A percentile compares a stretch with the other conserved stretches of the same genome.
Evolutionary conservation across 306 rosid species (phyloP).

Genomic region (Glycine soja): DNA sequence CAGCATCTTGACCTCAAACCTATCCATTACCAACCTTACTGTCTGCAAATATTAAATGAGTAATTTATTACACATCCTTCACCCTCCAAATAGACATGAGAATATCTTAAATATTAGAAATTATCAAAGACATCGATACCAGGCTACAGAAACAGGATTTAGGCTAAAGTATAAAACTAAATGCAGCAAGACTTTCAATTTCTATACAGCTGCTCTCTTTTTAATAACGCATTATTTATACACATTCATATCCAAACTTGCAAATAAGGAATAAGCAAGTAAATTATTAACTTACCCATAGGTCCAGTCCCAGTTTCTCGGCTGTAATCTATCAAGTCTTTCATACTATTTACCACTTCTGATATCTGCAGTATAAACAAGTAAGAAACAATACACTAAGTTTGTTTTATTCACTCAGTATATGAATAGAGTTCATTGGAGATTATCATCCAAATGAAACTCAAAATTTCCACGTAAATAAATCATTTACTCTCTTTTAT

Average conservation of each 20-base stretch:
- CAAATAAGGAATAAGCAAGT: slow-evolving; percentile 29
- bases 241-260: slow-evolving; percentile 3
- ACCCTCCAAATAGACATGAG: slow-evolving; percentile 28
- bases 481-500: background rate
- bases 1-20: slow-evolving; percentile 23
- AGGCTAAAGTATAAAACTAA: slow-evolving; percentile 10
- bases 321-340: slow-evolving; percentile 98
- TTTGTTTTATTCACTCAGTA: slow-evolving; percentile 11
- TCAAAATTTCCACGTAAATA: background rate
- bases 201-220: background rate
- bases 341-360: slow-evolving; percentile 98
- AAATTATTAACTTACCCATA: slow-evolving; percentile 74
- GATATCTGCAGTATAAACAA: slow-evolving; percentile 76
- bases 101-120: slow-evolving; percentile 1
- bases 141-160: slow-evolving; percentile 2
- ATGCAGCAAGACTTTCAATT: slow-evolving; percentile 11
- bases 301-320: slow-evolving; percentile 89
- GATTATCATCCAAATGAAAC: slow-evolving; percentile 6
- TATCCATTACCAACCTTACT: background rate
- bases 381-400: slow-evolving; percentile 29
- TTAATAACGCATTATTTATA: slow-evolving; percentile 33
- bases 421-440: background rate
- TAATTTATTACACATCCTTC: background rate
- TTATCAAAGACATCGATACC: slow-evolving; percentile 1
- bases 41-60: background rate